phyloP scores from a whole-genome alignment of 257 asterid genomes.

The Salvia rosmarinus region DNA sequence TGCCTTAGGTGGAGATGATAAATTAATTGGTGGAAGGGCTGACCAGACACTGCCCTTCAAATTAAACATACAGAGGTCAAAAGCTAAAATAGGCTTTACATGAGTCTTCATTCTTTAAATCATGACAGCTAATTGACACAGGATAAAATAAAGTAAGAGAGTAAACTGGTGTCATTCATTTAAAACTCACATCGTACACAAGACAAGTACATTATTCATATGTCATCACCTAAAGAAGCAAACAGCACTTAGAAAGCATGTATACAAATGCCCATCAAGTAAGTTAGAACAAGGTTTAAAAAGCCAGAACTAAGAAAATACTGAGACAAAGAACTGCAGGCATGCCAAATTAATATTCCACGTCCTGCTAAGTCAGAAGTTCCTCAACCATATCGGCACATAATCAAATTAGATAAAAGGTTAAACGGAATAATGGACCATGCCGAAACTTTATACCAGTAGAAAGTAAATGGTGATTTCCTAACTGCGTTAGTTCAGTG shows the following conservation, averaged over 20 bases:
- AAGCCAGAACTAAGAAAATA: neutral
- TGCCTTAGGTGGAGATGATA: constrained; percentile 49
- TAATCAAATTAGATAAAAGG: neutral
- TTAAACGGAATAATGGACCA: neutral
- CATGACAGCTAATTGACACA: constrained; percentile 5
- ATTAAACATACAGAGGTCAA: constrained; percentile 51
- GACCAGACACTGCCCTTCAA: constrained; percentile 99
- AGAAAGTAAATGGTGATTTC: neutral
- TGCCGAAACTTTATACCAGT: neutral
- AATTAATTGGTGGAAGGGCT: constrained; percentile 80
- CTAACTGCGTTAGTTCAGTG: neutral
- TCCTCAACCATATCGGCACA: neutral
- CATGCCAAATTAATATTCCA: neutral
- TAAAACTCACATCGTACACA: neutral
- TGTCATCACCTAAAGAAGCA: neutral
- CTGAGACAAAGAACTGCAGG: constrained; percentile 1
- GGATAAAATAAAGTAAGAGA: neutral
- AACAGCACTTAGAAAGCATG: constrained; percentile 7
- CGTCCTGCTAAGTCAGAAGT: neutral
- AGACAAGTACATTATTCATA: neutral
- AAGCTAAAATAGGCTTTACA: constrained; percentile 37
- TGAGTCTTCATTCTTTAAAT: constrained; percentile 27
- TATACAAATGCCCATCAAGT: constrained; percentile 12
- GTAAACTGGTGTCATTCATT: neutral
- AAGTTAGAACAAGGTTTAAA: constrained; percentile 14